phyloP scores from a whole-genome alignment of 805 yeast species.

The Candida glaebosa region DNA sequence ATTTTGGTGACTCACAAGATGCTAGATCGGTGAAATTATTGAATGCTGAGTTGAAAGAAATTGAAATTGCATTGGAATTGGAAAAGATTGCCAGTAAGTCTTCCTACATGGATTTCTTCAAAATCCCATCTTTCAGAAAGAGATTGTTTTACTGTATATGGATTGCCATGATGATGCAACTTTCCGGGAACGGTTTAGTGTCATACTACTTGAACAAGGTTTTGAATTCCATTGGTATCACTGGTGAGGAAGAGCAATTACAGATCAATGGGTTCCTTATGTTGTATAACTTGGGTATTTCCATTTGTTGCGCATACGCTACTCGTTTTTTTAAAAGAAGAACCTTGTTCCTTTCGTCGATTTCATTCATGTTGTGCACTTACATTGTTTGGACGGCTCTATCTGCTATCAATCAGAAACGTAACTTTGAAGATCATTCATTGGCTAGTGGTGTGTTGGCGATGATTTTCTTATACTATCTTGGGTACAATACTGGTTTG shows the following conservation, averaged over 20 bases:
- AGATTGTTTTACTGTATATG: conserved; percentile 35
- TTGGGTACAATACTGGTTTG: conserved; percentile 23
- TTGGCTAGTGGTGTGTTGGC: conserved; percentile 47
- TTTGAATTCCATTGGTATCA: conserved; percentile 51
- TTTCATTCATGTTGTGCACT: conserved; percentile 15
- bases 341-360: conserved; percentile 23
- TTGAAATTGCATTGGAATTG: conserved; percentile 35
- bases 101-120: conserved; percentile 37
- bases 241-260: conserved; percentile 42
- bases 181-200: conserved; percentile 51
- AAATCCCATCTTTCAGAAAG: conserved; percentile 37
- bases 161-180: conserved; percentile 38
- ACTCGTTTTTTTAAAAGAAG: conserved; percentile 24
- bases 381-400: conserved; percentile 21
- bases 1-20: conserved; percentile 35
- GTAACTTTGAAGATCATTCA: conserved; percentile 35
- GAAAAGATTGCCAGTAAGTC: conserved; percentile 32
- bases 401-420: conserved; percentile 45
- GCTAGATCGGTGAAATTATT: conserved; percentile 24
- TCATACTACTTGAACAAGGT: conserved; percentile 51
- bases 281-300: conserved; percentile 41
- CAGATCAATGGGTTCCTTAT: conserved; percentile 49
- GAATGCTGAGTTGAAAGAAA: conserved; percentile 39
- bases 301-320: conserved; percentile 18
- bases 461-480: conserved; percentile 44